Percentiles rank a stretch among this genome's conserved stretches.
Conservation (phyloP, 176 grass and related monocot genomes). For the Coix lacrymajobi region DNA sequence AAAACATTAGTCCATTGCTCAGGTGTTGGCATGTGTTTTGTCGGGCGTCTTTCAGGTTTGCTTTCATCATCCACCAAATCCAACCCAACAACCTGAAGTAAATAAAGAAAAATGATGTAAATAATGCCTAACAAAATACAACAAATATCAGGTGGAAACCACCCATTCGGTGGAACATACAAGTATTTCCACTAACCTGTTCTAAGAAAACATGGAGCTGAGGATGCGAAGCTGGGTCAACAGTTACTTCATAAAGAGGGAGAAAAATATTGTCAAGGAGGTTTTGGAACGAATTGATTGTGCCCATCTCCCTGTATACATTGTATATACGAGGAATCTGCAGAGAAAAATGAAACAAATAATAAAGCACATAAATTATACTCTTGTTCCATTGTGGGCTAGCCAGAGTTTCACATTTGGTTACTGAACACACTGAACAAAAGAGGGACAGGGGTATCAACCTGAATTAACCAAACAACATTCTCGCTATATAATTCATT, state of each 20-base stretch:
- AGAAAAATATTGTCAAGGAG: conserved; percentile 96
- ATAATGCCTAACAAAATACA: background rate
- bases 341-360: conserved; percentile 20
- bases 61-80: conserved; percentile 99
- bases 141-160: background rate
- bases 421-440: background rate
- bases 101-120: background rate
- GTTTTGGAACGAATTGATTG: conserved; percentile 91
- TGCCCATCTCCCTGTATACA: conserved; percentile 94
- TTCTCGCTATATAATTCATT: conserved; percentile 92
- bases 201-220: conserved; percentile 93
- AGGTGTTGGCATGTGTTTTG: conserved; percentile 92
- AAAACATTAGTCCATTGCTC: conserved; percentile 90
- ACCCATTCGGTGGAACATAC: background rate
- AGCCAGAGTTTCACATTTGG: background rate
- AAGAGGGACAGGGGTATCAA: conserved; percentile 16
- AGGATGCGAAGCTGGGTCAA: conserved; percentile 89
- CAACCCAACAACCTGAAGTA: conserved; percentile 76
- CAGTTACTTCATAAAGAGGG: conserved; percentile 89
- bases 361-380: background rate
- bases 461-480: conserved; percentile 99
- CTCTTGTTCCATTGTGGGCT: background rate
- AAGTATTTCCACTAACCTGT: conserved; percentile 51
- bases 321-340: conserved; percentile 98
- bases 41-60: conserved; percentile 94